These are phyloP conservation scores for Dactylorhiza incarnata DNA, from an alignment of 106 monocot genomes.

Conservation along the genomic window DNA sequence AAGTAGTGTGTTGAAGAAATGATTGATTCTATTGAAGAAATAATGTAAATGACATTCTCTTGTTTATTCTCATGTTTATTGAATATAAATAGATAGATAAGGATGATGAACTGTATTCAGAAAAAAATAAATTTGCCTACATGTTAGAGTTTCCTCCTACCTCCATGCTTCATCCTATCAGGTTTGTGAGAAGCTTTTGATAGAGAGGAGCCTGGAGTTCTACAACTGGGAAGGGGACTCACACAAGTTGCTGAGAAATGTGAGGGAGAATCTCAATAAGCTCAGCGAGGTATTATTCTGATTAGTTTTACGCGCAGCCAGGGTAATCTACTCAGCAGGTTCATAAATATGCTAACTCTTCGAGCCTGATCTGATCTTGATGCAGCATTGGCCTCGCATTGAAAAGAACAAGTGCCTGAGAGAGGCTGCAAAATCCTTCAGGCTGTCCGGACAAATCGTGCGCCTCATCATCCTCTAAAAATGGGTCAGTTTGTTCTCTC, in stretches of 20 bases:
- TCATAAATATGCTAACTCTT: too few species aligned
- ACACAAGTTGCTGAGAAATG: constrained; percentile 48
- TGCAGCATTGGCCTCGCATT: constrained; percentile 86
- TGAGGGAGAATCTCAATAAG: constrained; percentile 81
- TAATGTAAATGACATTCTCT: too few species aligned
- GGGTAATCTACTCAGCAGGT: too few species aligned
- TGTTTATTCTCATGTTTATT: too few species aligned
- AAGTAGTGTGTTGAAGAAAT: too few species aligned
- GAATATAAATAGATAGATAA: too few species aligned
- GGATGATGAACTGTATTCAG: too few species aligned
- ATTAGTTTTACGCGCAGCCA: too few species aligned
- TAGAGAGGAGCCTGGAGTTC: constrained; percentile 73
- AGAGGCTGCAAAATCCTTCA: constrained; percentile 83
- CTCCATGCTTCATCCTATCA: constrained; percentile 9
- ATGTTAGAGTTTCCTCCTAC: background rate
- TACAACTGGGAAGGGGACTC: constrained; percentile 84
- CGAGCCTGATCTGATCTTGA: background rate
- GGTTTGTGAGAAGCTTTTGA: constrained; percentile 62
- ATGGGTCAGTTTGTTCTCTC: too few species aligned
- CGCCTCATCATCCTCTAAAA: constrained; percentile 71
- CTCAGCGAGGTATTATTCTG: constrained; percentile 56
- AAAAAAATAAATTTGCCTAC: too few species aligned
- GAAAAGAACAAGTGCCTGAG: constrained; percentile 81
- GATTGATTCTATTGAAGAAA: too few species aligned
- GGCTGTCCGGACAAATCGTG: constrained; percentile 51